Base-by-base conservation (phyloP, 202 grass and related monocot species). In the Schoenoplectus tabernaemontani region DNA sequence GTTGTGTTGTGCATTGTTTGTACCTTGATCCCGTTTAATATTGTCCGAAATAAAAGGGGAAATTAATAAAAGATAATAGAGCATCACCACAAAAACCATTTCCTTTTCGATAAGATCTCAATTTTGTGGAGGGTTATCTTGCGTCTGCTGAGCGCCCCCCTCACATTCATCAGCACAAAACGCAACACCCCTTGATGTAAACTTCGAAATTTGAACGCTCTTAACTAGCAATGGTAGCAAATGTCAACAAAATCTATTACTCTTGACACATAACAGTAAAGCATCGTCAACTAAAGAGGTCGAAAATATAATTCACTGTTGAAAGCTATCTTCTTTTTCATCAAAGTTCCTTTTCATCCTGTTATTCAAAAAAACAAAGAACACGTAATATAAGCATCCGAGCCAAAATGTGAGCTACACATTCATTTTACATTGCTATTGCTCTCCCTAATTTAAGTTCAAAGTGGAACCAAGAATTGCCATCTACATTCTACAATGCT, bases 341-440 rank as follows among this genome's bases (percentile, higher is more conserved):
- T 88, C 85, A 41, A 77, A 13, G 62, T 73, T 91, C 59, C 88
- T 89, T 72, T 89, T 95, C 5, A n/a, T 65, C 78, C 87, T 89
- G 75, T 64, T n/a, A 5, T 38, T 38, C 16, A 64, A 38, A 64
- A 64, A 37, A 6, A 5, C 41, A n/a, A 41, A 67, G 64, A 20
- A 42, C n/a, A 42, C 19, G 19, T 38, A 41, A 34, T 66, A 9
- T n/a, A 66, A 41, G 36, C 36, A 41, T 39, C 36, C 1, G 1
- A 62, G 2, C 4, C 16, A 23, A 19, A 39, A 20, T 5, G 32
- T 62, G 17, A 9, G 17, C 15, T 10, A 66, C 20, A 66, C 63
- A 41, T 39, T 66, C 5, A 1, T 32, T 61, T 61, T 0, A 4
- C 19, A 4, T 56, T 4, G n/a, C n/a, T n/a, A n/a, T n/a, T n/a